Conservation (phyloP, 306 rosid genomes). For the Astragalus membranaceus region DNA sequence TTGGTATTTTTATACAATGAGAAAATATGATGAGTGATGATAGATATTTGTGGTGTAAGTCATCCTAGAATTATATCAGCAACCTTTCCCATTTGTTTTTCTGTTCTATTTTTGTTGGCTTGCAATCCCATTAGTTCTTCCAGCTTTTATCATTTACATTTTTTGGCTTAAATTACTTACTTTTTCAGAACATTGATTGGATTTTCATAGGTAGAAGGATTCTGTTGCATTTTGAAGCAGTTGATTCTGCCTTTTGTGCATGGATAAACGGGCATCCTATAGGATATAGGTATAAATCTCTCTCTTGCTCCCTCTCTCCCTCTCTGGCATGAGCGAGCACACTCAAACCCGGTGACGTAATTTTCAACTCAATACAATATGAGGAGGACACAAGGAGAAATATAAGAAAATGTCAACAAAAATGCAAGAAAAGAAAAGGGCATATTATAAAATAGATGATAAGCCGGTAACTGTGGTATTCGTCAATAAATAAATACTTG, state of each 20-base stretch:
- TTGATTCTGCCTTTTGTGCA: constrained; percentile 90
- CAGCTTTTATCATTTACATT: too few relatives aligned
- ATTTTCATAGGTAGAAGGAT: constrained; percentile 76
- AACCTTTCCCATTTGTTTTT: background rate
- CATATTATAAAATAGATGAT: background rate
- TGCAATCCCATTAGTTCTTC: background rate
- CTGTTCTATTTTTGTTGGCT: background rate
- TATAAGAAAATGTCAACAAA: background rate
- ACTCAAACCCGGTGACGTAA: background rate
- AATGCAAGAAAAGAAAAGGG: background rate
- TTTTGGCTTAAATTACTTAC: background rate
- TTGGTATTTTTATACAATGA: background rate
- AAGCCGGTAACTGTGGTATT: background rate
- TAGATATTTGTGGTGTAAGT: background rate
- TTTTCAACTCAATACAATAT: background rate
- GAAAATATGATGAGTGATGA: background rate
- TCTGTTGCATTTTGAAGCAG: constrained; percentile 91
- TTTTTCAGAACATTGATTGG: constrained; percentile 8
- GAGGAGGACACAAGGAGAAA: background rate
- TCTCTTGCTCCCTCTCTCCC: background rate
- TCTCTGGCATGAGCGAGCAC: background rate
- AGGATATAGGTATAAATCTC: constrained; percentile 67
- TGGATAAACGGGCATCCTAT: constrained; percentile 86
- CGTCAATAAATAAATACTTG: background rate
- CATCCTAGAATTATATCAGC: background rate